Conservation (phyloP, 768 basidiomycete species). For the Termitomyces sp. region DNA sequence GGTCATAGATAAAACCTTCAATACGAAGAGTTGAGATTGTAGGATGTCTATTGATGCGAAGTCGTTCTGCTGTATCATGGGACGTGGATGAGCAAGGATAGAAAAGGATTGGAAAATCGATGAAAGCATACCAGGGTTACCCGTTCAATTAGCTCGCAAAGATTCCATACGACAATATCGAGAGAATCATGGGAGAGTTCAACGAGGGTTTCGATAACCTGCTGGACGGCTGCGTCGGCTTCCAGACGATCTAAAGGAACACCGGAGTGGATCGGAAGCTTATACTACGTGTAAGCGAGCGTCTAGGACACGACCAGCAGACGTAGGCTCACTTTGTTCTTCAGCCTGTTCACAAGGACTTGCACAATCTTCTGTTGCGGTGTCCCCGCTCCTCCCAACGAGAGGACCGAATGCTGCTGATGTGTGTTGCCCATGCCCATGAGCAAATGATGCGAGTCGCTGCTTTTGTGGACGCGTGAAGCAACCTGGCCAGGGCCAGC, state of each 20-base stretch:
- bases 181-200: constrained; percentile 74
- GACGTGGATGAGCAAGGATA: background rate
- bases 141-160: constrained; percentile 76
- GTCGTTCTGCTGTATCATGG: constrained; percentile 45
- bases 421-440: constrained; percentile 16
- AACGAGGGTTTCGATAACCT: constrained; percentile 76
- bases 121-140: constrained; percentile 58
- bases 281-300: constrained; percentile 9
- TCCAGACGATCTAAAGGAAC: constrained; percentile 69
- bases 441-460: constrained; percentile 54
- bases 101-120: background rate
- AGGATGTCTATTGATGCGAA: constrained; percentile 64
- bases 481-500: constrained; percentile 36
- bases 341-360: constrained; percentile 75
- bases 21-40: constrained; percentile 82
- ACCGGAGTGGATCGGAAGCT: constrained; percentile 89
- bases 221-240: constrained; percentile 67
- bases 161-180: constrained; percentile 74
- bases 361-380: constrained; percentile 83
- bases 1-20: constrained; percentile 76
- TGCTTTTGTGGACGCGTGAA: constrained; percentile 39
- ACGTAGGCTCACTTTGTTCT: constrained; percentile 60
- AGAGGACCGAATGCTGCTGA: constrained; percentile 31
- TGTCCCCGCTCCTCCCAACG: constrained; percentile 38
- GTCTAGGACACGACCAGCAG: constrained; percentile 1